phyloP scores from a whole-genome alignment of 2,329 filamentous ascomycete genomes.

The Penicillium sp. region DNA sequence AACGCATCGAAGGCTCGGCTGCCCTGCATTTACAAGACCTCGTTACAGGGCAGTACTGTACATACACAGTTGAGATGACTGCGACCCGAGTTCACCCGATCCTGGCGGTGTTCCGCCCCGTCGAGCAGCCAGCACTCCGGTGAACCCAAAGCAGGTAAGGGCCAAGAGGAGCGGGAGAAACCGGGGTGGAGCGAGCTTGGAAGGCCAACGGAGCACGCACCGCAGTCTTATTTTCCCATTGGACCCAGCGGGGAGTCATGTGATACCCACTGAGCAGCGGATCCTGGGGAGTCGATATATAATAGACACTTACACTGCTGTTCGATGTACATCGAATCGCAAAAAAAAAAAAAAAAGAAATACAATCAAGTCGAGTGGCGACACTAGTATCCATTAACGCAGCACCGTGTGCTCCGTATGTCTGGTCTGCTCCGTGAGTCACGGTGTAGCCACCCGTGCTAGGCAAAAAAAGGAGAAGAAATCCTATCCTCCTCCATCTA shows the following conservation, averaged over 20 bases:
- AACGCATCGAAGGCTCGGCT: background rate
- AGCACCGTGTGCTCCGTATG: background rate
- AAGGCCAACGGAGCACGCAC: background rate
- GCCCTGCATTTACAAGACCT: background rate
- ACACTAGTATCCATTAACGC: background rate
- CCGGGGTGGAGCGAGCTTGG: constrained; percentile 10
- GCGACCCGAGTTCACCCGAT: constrained; percentile 23
- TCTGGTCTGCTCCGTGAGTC: background rate
- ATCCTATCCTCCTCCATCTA: constrained; percentile 3
- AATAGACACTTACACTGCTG: background rate
- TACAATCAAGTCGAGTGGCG: background rate
- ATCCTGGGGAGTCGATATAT: constrained; percentile 6
- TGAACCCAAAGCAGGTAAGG: constrained; percentile 35
- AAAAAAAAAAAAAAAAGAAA: background rate
- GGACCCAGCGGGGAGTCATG: constrained; percentile 21
- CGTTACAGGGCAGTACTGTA: background rate
- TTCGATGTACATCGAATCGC: background rate
- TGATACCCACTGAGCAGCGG: constrained; percentile 18
- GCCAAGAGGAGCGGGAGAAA: constrained; percentile 20
- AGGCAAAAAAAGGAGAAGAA: constrained; percentile 16
- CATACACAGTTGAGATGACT: background rate
- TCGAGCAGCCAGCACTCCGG: constrained; percentile 18
- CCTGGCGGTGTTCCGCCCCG: constrained; percentile 14
- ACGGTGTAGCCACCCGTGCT: constrained; percentile 1
- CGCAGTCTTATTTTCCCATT: constrained; percentile 17